A percentile compares a stretch with the other conserved stretches of the same genome.
These are phyloP conservation scores for Exophiala alcalophila DNA, from an alignment of 2,329 filamentous ascomycete genomes.

Conservation along the genomic window DNA sequence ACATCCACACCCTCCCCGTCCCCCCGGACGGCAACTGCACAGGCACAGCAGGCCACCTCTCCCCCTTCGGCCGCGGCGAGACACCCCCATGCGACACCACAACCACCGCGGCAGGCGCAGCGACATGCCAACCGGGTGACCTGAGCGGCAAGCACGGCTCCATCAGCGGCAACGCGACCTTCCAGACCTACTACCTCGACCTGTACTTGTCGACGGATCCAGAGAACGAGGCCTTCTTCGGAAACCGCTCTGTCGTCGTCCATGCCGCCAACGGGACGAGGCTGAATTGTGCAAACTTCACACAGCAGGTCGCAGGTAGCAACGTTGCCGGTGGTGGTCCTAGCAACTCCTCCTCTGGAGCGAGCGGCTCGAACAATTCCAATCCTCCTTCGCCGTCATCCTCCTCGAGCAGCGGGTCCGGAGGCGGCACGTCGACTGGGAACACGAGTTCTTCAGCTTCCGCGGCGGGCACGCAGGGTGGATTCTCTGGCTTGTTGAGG, in stretches of 20 bases:
- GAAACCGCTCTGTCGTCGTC: conserved; percentile 54
- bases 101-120: conserved; percentile 62
- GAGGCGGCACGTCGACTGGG: too few species aligned
- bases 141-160: conserved; percentile 70
- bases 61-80: conserved; percentile 66
- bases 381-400: too few species aligned
- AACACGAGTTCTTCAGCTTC: too few species aligned
- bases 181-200: conserved; percentile 44
- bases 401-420: too few species aligned
- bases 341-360: too few species aligned
- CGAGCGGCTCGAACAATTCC: too few species aligned
- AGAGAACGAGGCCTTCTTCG: conserved; percentile 48
- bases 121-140: conserved; percentile 73
- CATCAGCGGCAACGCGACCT: conserved; percentile 41
- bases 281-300: conserved; percentile 58
- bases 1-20: conserved; percentile 66
- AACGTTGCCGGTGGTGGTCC: too few species aligned
- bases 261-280: conserved; percentile 53
- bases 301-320: conserved; percentile 20
- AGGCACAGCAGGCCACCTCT: conserved; percentile 63
- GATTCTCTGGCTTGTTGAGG: too few species aligned
- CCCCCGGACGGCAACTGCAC: conserved; percentile 69
- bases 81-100: conserved; percentile 57
- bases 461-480: too few species aligned
- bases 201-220: conserved; percentile 48